Base-by-base conservation (phyloP, 2,329 filamentous ascomycete genomes). In the Sphaceloma murrayae region DNA sequence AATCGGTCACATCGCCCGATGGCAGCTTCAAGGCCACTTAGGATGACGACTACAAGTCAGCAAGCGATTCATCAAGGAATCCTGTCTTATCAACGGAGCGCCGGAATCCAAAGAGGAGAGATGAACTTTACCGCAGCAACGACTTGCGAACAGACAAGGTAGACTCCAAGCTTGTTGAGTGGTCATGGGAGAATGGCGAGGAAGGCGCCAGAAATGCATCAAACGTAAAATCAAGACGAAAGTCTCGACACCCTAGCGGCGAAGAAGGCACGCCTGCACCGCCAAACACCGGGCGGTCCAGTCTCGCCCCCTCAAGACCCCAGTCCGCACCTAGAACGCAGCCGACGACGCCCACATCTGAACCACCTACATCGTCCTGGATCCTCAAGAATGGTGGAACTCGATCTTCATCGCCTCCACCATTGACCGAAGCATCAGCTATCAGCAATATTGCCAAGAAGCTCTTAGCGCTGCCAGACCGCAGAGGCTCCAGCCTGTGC, bases 221-320 rank as follows among this genome's bases (percentile, higher is more conserved):
- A n/a, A n/a, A n/a, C n/a, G n/a, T n/a, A n/a, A n/a, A n/a, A n/a
- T n/a, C n/a, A n/a, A n/a, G n/a, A n/a, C n/a, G n/a, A n/a, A n/a
- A n/a, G n/a, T 36, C 42, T 3, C 42, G 42, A 16, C 19, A 27
- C 13, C 42, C 42, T 17, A 45, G 42, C 21, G 42, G 42, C 9
- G 42, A 45, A 8, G 42, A 45, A 34, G 42, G 42, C 11, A n/a
- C 36, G 11, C 42, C 42, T 5, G 42, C 31, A 17, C 42, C 42
- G 11, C 42, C 42, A 3, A 45, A 45, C 14, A 45, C 42, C 9
- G 42, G 42, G 13, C 16, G 16, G 2, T 45, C 42, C 18, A 45
- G 42, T 22, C 21, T 34, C 10, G 19, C 31, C 2, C 42, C 30
- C 3, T 45, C 42, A 3, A 30, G 31, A 3, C 31, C 42, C 2